A percentile compares a stretch with the other conserved stretches of the same genome.
phyloP scores from a whole-genome alignment of 208 protist species.

The Leishmania tropica region DNA sequence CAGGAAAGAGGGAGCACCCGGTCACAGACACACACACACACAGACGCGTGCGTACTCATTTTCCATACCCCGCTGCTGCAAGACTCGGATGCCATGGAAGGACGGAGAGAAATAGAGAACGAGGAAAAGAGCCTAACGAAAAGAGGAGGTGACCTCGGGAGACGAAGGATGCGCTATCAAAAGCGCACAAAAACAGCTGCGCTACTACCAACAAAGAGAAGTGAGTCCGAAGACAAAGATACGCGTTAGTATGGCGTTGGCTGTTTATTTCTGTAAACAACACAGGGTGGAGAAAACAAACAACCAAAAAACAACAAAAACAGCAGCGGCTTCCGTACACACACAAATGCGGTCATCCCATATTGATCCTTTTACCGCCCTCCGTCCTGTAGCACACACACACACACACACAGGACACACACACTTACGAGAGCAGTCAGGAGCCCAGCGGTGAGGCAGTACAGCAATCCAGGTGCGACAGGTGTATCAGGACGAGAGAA shows the following conservation, averaged over 20 bases:
- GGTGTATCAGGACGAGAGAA: background rate
- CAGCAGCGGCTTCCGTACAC: background rate
- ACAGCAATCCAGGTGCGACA: slow-evolving; percentile 1
- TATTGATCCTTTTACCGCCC: background rate
- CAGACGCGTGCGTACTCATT: background rate
- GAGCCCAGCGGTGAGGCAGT: no score
- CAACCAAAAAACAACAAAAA: background rate
- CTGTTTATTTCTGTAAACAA: background rate
- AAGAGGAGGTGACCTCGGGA: background rate
- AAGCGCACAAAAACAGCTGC: background rate
- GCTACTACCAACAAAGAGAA: background rate
- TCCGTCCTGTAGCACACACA: background rate
- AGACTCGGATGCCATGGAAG: background rate
- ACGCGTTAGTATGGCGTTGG: background rate
- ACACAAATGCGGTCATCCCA: background rate
- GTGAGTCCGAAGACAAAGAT: background rate
- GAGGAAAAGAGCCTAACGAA: background rate
- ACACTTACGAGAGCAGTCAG: no score
- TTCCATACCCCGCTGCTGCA: background rate
- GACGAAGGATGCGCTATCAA: background rate
- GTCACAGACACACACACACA: background rate
- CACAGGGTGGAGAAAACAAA: background rate
- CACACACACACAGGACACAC: no score
- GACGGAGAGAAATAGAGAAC: background rate
- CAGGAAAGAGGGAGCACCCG: background rate